Conservation (phyloP, 2,329 filamentous ascomycete genomes). For the Beauveria australis region DNA sequence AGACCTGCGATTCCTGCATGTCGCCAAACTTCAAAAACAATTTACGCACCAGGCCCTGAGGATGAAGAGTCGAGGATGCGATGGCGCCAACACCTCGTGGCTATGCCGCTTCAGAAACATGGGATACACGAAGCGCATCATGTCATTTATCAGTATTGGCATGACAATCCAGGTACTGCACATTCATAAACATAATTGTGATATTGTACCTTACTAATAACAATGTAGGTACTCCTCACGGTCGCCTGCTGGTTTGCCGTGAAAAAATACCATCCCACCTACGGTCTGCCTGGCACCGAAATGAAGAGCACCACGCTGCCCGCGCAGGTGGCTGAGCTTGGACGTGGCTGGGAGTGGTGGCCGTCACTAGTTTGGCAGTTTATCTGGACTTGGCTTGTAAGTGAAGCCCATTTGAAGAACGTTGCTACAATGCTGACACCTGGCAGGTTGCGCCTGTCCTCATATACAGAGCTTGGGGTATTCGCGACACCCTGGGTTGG, state of each 20-base stretch:
- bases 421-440: not conserved
- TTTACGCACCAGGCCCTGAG: slow-evolving; percentile 20
- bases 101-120: slow-evolving; percentile 27
- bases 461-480: slow-evolving; percentile 43
- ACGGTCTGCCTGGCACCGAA: slow-evolving; percentile 33
- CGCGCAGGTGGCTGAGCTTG: slow-evolving; percentile 33
- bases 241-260: slow-evolving; percentile 48
- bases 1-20: slow-evolving; percentile 42
- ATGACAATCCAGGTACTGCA: slow-evolving; percentile 39
- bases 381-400: slow-evolving; percentile 42
- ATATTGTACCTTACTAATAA: not conserved
- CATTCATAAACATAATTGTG: not conserved
- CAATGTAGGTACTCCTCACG: slow-evolving; percentile 39
- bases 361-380: slow-evolving; percentile 47
- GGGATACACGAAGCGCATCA: slow-evolving; percentile 30
- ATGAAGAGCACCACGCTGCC: slow-evolving; percentile 24
- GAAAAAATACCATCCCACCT: slow-evolving; percentile 48
- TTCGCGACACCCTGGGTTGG: slow-evolving; percentile 51
- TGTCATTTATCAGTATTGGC: slow-evolving; percentile 37
- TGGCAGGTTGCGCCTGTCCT: slow-evolving; percentile 38
- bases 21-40: slow-evolving; percentile 40
- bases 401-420: slow-evolving; percentile 1
- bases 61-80: slow-evolving; percentile 16
- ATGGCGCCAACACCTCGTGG: slow-evolving; percentile 22
- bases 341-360: slow-evolving; percentile 52